Base-by-base conservation (phyloP, 1,284 basidiomycete species). In the Sporisorium iseilematis-ciliati region DNA sequence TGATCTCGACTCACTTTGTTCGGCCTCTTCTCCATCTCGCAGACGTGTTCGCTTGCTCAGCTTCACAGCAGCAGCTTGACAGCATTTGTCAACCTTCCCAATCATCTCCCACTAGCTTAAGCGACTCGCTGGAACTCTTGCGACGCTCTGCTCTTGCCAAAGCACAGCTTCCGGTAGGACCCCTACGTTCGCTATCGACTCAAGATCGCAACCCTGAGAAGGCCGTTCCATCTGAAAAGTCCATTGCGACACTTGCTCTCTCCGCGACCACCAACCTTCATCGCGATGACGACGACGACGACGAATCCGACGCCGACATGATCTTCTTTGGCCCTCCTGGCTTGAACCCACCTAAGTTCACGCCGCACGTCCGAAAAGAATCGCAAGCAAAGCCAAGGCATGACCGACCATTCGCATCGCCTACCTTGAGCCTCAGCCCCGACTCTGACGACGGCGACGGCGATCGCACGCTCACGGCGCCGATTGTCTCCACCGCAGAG, bases 311-410 rank as follows among this genome's bases (percentile, higher is more conserved):
- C 29, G 8, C 31, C 3, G 51, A 62, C 14, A 46, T 63, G 52
- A 11, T 59, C 14, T 58, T 69, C 26, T 63, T 63, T n/a, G 60
- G 60, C 10, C 60, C 48, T 14, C 60, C 60, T 7, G 66, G 60
- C 1, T 25, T 45, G 3, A 23, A 46, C 7, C 25, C 48, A 7
- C 60, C 60, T 7, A 8, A 3, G 5, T 12, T 6, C 21, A 16
- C 16, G 8, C 20, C 20, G 16, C 18, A 38, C 10, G 29, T 20
- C 7, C 57, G 8, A 11, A 7, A 18, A 20, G 1, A 20, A 18
- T n/a, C 18, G 21, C 52, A 35, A 16, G 14, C 23, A 16, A 35
- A 20, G 7, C 1, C 2, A 41, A 7, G 21, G 18, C 12, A 35
- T 5, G 23, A 29, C 21, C 53, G n/a, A 21, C 7, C 7, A 8